Conservation (phyloP, 164 flowering plant genomes). For the Macadamia tetraphylla region DNA sequence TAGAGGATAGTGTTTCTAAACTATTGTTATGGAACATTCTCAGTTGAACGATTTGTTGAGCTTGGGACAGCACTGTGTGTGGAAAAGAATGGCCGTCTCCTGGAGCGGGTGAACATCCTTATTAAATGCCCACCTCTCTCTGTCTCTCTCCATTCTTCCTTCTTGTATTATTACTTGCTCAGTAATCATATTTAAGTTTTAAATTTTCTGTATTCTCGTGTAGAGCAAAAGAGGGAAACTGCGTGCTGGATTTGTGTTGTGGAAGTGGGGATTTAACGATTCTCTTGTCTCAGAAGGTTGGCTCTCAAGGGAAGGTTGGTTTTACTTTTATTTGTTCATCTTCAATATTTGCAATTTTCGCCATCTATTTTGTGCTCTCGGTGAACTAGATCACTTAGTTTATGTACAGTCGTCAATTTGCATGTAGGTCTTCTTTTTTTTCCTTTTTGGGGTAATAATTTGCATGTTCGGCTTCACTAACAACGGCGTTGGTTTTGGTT, state of each 20-base stretch:
- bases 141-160: background rate
- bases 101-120: conserved; percentile 61
- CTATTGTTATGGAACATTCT: background rate
- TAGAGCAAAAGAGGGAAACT: conserved; percentile 68
- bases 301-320: conserved; percentile 62
- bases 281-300: conserved; percentile 78
- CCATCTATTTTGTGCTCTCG: too few species aligned
- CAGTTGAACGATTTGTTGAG: conserved; percentile 85
- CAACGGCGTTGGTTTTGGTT: too few species aligned
- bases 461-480: too few species aligned
- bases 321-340: background rate
- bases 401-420: too few species aligned
- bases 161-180: background rate
- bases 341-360: background rate
- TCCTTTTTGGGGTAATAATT: too few species aligned
- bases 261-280: conserved; percentile 95
- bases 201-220: background rate
- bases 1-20: too few species aligned
- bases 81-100: conserved; percentile 95
- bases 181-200: background rate
- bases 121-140: background rate
- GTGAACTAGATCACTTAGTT: too few species aligned
- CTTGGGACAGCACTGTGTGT: conserved; percentile 81
- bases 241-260: conserved; percentile 90
- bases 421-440: too few species aligned